Evolutionary conservation across 2,329 filamentous ascomycete species (phyloP).

Genomic region (Daldinia eschscholtzii): DNA sequence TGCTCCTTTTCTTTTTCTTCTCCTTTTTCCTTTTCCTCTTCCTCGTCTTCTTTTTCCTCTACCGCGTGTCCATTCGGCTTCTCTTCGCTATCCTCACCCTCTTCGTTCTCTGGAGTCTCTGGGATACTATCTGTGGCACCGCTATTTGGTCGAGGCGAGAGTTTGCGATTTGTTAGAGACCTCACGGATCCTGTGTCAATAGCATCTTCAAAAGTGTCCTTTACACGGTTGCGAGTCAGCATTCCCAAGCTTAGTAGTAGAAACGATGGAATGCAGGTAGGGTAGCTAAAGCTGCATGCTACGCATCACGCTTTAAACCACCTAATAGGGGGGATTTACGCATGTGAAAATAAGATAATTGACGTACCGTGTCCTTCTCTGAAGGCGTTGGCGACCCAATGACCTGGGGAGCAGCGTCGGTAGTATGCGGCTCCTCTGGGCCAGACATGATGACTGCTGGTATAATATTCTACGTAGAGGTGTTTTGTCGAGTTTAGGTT

Average conservation of each 20-base stretch:
- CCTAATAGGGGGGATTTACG: constrained; percentile 9
- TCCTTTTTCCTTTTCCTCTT: background rate
- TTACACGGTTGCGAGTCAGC: constrained; percentile 39
- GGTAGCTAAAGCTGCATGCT: background rate
- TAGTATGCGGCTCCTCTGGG: constrained; percentile 48
- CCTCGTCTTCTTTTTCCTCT: constrained; percentile 23
- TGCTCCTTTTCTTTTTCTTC: background rate
- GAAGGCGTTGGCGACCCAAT: constrained; percentile 52
- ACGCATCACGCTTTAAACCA: constrained; percentile 5
- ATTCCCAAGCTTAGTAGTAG: constrained; percentile 10
- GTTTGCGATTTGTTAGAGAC: constrained; percentile 69
- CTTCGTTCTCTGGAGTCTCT: constrained; percentile 43
- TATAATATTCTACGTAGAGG: constrained; percentile 14
- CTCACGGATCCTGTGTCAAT: constrained; percentile 73
- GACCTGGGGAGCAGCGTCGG: constrained; percentile 43
- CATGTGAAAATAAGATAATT: constrained; percentile 30
- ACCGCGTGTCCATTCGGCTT: constrained; percentile 39
- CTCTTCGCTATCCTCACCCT: constrained; percentile 41
- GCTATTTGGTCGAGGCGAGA: constrained; percentile 51
- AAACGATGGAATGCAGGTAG: constrained; percentile 31
- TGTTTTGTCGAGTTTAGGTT: constrained; percentile 14
- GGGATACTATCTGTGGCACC: constrained; percentile 46
- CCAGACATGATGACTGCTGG: constrained; percentile 49
- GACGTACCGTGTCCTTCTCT: constrained; percentile 58
- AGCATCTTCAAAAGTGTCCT: constrained; percentile 90